Base-by-base conservation (phyloP, 805 yeast genomes). In the Yamadazyma olivae region DNA sequence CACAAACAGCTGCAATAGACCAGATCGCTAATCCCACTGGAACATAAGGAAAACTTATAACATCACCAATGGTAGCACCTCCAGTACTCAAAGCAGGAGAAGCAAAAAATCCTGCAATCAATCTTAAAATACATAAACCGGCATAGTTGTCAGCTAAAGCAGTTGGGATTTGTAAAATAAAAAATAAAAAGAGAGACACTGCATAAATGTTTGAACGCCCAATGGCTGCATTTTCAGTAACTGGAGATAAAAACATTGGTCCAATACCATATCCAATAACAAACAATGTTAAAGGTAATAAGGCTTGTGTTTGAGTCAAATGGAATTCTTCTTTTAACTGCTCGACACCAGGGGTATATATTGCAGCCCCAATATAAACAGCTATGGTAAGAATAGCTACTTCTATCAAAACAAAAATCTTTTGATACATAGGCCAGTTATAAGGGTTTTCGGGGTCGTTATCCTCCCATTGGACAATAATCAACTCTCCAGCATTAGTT, bases 181-280 rank as follows among this genome's bases (percentile, higher is more conserved):
- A 54, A 44, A 77, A 80, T 2, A 75, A 32, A 40, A 75, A 61
- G 27, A 76, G 53, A 2, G 83, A 67, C 16, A 59, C 30, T 25
- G 71, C 61, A 44, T 77, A 79, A 31, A 76, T 65, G 19, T 64
- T 56, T 35, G 73, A 74, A 42, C 84, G 66, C 13, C 84, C 84
- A 37, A 75, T 52, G 2, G 54, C 50, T 2, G 79, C 75, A 34
- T 74, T 64, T 50, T 80, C 86, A 8, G 81, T 71, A 41, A 79
- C 46, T 5, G 86, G 85, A 0, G 82, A 73, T 33, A 77, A 72
- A 2, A 78, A 39, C 65, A 79, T 63, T 2, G 85, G 83, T 1
- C 84, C 84, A 17, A 77, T 35, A 38, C 80, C 84, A 48, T 79
- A 78, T 9, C 83, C 86, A 20, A 78, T 50, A 12, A 79, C 80